These are phyloP conservation scores for Picochlorum sp. DNA, from an alignment of 139 green algal genomes.

Conservation along the genomic window DNA sequence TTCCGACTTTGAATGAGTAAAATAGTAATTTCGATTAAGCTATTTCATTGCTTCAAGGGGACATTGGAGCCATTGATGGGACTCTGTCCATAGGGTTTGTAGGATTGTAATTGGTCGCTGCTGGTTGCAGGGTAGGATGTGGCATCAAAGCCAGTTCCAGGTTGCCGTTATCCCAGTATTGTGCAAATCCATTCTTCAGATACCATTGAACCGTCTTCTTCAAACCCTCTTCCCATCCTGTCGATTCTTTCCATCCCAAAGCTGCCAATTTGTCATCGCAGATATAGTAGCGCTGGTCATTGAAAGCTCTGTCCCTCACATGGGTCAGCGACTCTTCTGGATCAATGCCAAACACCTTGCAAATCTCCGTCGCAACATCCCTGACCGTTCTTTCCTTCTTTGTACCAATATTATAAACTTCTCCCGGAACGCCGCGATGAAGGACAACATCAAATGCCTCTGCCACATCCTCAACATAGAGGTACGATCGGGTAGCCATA, in stretches of 20 bases:
- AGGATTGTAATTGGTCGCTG: neutral
- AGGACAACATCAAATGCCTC: constrained; percentile 82
- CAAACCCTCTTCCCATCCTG: constrained; percentile 83
- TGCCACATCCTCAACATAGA: constrained; percentile 92
- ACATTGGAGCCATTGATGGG: no score
- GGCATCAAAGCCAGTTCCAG: constrained; percentile 57
- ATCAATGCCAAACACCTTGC: constrained; percentile 37
- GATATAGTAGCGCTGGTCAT: constrained; percentile 93
- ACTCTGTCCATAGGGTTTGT: neutral
- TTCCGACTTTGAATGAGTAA: constrained; percentile 52
- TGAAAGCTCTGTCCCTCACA: constrained; percentile 75
- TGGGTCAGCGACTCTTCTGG: constrained; percentile 28
- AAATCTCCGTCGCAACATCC: constrained; percentile 68
- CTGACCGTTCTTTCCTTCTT: constrained; percentile 82
- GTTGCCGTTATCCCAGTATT: constrained; percentile 68
- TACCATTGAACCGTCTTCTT: constrained; percentile 91
- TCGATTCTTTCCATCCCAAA: constrained; percentile 86
- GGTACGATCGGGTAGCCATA: constrained; percentile 44
- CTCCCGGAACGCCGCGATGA: constrained; percentile 53
- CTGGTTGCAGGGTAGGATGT: constrained; percentile 29
- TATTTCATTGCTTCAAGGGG: neutral
- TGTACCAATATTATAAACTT: constrained; percentile 97
- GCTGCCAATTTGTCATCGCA: constrained; percentile 77
- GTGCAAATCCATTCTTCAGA: constrained; percentile 29
- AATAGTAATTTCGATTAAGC: neutral